Base-by-base conservation (phyloP, 768 basidiomycete species). In the Favolaschia claudopus region DNA sequence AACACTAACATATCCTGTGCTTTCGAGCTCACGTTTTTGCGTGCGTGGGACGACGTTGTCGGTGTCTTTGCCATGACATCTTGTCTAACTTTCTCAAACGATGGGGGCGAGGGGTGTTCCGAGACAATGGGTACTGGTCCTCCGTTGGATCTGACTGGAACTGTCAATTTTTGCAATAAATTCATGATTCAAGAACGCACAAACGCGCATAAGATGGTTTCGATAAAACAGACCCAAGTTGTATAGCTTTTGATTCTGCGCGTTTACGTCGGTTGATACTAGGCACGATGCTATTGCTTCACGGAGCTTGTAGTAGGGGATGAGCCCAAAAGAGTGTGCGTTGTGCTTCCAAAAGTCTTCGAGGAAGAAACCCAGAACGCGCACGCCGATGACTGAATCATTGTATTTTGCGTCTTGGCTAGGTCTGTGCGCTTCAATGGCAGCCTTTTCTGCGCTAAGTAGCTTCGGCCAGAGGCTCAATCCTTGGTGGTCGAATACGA, bases 351-450 rank as follows among this genome's bases (percentile, higher is more conserved):
- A 62, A 8, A 58, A 45, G 32, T 65, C 63, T 24, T 19, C 46
- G 3, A 65, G n/a, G 17, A 62, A 45, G 39, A 56, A 62, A 25
- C 63, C 63, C 20, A 65, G 22, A 28, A 65, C 60, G 20, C 60
- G 60, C 12, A 50, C 29, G 43, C 55, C 63, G 27, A 65, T 51
- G 39, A 65, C 53, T 14, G 1, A 19, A 47, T 60, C 48, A 37
- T 50, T 40, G 58, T 60, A 64, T 19, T 51, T 50, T n/a, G 58
- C 40, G 28, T 34, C 25, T 7, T 31, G 25, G 39, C 31, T 40
- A 7, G 40, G 37, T 7, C 32, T n/a, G 51, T 39, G 19, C 14
- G n/a, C 31, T 25, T 42, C 33, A 20, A 63, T 38, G 38, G 58
- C 62, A 13, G 29, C 53, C 40, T 29, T 17, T 42, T 64, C 63